Conservation (phyloP, 495 filamentous ascomycete genomes). For the Niebla homalea region DNA sequence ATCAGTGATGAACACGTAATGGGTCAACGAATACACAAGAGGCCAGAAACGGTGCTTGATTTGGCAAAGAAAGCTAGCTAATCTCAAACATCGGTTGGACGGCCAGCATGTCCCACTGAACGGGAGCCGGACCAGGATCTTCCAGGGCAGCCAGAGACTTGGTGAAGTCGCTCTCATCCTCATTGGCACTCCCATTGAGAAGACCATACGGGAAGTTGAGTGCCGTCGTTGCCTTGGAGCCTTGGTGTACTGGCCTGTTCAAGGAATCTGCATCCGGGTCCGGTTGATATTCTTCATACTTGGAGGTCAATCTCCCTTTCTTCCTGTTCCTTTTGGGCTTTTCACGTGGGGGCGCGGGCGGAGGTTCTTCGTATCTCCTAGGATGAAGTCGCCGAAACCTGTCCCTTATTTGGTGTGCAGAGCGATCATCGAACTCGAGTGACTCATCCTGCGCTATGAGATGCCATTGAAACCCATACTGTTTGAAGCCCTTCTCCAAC, state of each 20-base stretch:
- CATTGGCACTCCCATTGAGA: not conserved
- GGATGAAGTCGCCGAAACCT: conserved; percentile 71
- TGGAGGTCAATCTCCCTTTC: not conserved
- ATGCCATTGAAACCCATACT: conserved; percentile 70
- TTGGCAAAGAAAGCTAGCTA: too few relatives aligned
- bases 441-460: conserved; percentile 59
- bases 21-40: not conserved
- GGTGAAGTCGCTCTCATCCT: not conserved
- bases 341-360: not conserved
- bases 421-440: conserved; percentile 51
- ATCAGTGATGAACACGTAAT: not conserved
- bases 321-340: not conserved
- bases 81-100: conserved; percentile 13
- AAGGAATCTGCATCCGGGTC: too few relatives aligned
- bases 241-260: not conserved
- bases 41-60: too few relatives aligned
- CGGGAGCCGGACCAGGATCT: conserved; percentile 14
- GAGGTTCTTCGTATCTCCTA: conserved; percentile 41
- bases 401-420: conserved; percentile 70
- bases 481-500: conserved; percentile 59
- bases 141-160: not conserved
- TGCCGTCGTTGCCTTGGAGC: not conserved
- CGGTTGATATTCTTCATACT: not conserved
- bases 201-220: not conserved
- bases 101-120: conserved; percentile 19